A percentile compares a stretch with the other conserved stretches of the same genome.
phyloP scores from a whole-genome alignment of 2,329 filamentous ascomycete species.

The Verticillium longisporum region DNA sequence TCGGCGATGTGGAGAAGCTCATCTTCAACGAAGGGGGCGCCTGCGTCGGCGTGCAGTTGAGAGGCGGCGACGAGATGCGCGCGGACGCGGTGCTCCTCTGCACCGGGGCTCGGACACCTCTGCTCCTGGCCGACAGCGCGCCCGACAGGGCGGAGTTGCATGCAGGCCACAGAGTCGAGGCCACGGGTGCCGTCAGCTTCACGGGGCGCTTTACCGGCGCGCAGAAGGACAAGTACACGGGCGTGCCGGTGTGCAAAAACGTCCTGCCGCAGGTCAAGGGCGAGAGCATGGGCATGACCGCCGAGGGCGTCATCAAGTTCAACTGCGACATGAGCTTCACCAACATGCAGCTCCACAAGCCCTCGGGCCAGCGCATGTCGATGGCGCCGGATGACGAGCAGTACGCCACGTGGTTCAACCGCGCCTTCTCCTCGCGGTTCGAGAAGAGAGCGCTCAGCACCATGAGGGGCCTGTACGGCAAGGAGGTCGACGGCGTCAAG shows the following conservation, averaged over 20 bases:
- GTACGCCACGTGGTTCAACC: conserved; percentile 35
- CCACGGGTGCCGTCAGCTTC: conserved; percentile 46
- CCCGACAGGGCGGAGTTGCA: conserved; percentile 42
- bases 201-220: conserved; percentile 28
- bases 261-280: conserved; percentile 32
- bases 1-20: conserved; percentile 39
- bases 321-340: conserved; percentile 54
- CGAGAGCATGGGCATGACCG: conserved; percentile 36
- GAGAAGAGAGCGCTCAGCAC: conserved; percentile 33
- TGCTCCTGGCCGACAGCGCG: conserved; percentile 44
- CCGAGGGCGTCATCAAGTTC: conserved; percentile 50
- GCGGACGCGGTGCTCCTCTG: conserved; percentile 48
- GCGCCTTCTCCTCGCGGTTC: conserved; percentile 31
- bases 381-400: conserved; percentile 34
- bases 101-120: conserved; percentile 50
- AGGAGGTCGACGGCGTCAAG: conserved; percentile 26
- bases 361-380: conserved; percentile 44
- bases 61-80: conserved; percentile 34
- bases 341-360: conserved; percentile 39
- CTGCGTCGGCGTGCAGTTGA: conserved; percentile 42
- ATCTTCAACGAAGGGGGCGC: conserved; percentile 36
- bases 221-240: conserved; percentile 39
- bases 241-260: conserved; percentile 48
- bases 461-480: conserved; percentile 33
- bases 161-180: conserved; percentile 43